phyloP scores from a whole-genome alignment of 176 grass and related monocot genomes.

The Chloris gayana region DNA sequence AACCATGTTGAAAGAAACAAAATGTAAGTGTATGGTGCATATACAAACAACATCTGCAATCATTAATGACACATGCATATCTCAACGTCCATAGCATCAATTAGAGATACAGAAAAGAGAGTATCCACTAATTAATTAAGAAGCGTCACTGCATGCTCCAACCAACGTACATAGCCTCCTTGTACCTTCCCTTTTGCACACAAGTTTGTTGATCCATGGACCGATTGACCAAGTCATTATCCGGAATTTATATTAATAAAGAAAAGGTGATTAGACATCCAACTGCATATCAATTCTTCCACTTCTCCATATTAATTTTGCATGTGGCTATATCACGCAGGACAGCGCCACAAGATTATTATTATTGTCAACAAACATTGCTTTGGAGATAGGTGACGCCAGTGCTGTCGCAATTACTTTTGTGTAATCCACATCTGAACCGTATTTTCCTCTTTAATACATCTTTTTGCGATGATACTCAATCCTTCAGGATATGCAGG shows the following conservation, averaged over 20 bases:
- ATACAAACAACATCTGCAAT: neutral
- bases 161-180: neutral
- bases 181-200: slow-evolving; percentile 9
- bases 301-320: slow-evolving; percentile 18
- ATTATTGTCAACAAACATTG: slow-evolving; percentile 19
- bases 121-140: neutral
- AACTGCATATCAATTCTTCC: slow-evolving; percentile 16
- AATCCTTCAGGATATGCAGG: neutral
- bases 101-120: neutral
- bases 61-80: neutral
- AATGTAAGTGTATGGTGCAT: neutral
- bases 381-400: neutral
- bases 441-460: neutral
- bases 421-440: neutral
- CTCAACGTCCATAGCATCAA: neutral
- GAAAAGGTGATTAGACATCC: slow-evolving; percentile 38
- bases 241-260: neutral
- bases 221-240: neutral
- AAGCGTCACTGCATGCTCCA: neutral
- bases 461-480: neutral
- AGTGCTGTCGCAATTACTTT: slow-evolving; percentile 10
- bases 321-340: neutral
- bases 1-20: neutral
- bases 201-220: slow-evolving; percentile 27
- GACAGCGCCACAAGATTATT: slow-evolving; percentile 33